phyloP scores from a whole-genome alignment of 139 green algal genomes.

The Chlorella sp. region DNA sequence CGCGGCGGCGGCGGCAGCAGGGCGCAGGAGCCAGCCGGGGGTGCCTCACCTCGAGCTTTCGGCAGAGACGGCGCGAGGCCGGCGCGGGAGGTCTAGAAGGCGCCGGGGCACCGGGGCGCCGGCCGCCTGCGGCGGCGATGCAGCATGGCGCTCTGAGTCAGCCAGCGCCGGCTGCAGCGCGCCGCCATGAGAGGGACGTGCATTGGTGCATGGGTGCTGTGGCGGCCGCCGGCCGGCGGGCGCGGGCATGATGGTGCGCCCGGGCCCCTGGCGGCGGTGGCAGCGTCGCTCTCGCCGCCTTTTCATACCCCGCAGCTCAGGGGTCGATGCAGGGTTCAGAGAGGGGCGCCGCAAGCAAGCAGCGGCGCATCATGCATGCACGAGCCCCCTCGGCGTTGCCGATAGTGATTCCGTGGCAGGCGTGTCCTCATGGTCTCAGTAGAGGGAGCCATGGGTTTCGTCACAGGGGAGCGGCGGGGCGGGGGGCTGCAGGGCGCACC shows the following conservation, averaged over 20 bases:
- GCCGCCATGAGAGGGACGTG: background rate
- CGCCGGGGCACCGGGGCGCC: background rate
- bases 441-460: conserved; percentile 50
- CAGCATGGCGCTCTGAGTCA: background rate
- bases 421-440: conserved; percentile 43
- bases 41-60: background rate
- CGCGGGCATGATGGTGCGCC: background rate
- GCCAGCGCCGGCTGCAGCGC: background rate
- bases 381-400: conserved; percentile 38
- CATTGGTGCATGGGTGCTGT: background rate
- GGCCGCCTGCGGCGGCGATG: background rate
- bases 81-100: background rate
- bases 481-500: too few relatives aligned
- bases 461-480: too few relatives aligned
- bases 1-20: background rate
- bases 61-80: background rate
- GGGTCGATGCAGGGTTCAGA: conserved; percentile 32
- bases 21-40: background rate
- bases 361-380: background rate
- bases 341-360: conserved; percentile 13
- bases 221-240: background rate
- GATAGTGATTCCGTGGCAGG: conserved; percentile 49
- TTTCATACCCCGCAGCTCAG: conserved; percentile 32
- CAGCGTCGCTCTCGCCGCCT: conserved; percentile 22
- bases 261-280: background rate